Evolutionary conservation across 768 basidiomycete species (phyloP), one percentile per base, ranked within the genome.

Genomic region (Auricularia cornea): DNA sequence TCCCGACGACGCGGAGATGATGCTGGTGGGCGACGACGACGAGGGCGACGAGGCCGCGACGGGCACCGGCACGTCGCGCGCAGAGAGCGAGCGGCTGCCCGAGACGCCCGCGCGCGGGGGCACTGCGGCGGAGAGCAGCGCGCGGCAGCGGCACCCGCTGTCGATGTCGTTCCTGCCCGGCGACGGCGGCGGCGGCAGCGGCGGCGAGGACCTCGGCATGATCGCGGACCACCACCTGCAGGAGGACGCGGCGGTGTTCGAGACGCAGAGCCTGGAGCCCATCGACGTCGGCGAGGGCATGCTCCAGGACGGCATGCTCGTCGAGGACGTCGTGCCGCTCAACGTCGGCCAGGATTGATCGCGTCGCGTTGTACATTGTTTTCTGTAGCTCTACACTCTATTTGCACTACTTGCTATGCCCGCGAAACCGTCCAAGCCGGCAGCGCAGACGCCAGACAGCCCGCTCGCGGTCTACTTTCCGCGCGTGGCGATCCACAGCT

Each of bases 11-110:
- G 83, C 86, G 29, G 56, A 63, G n/a, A 59, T 62, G 8, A 52
- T 59, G 23, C 85, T 83, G 0, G 91, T 92, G 35, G 83, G 79
- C n/a, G 82, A 88, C 60, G 89, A 90, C 57, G 90, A 92, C 62
- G 80, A 86, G 72, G 88, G 89, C 62, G 81, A 84, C 65, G 90
- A 90, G 61, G 89, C 88, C 65, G 68, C 71, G 10, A 62, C 71
- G 2, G 60, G 51, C 32, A 52, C 71, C 5, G 60, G 51, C 32
- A 52, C 67, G 29, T 74, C 76, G 16, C 75, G 75, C 29, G 79
- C 76, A 23, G 70, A 68, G 29, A 75, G 78, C 6, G 80, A 77
- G 64, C 71, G 76, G 8, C 68, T 74, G 26, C 69, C 72, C 3
- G 70, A 28, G 54, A 26, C 54, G 68, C 6, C 69, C 68, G 12